Base-by-base conservation (phyloP, 345 rosid species). In the Toxicodendron radicans region DNA sequence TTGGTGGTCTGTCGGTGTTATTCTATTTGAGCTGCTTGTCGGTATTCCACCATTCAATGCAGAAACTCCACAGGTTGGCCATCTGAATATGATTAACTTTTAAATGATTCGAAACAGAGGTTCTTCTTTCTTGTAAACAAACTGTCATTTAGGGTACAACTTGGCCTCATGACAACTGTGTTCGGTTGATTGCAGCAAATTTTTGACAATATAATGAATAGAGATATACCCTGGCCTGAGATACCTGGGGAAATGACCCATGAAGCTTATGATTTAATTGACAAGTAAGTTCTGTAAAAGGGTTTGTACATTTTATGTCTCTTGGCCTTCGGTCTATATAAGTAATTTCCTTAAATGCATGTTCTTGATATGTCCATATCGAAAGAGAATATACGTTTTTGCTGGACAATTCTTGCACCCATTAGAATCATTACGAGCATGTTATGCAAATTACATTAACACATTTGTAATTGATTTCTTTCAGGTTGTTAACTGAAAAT, bases 1-100 rank as follows among this genome's bases (percentile, higher is more conserved):
- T 84, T 93, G 99, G 99, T 95, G 99, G 99, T 95, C 99, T 52
- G 95, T 93, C 27, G 99, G 99, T 54, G 74, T 95, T 64, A 90
- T 93, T 83, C 96, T 93, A 58, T 95, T 85, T 82, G 98, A 95
- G 87, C 51, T 95, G 83, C 91, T 95, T 48, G 95, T 93, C 10
- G 98, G 99, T 46, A 79, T 93, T 53, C 98, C 99, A 52, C 98
- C 98, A 66, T 95, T 95, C 84, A 93, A 93, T 84, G 98, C 98
- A 71, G 90, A 84, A 84, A 83, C 87, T 76, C 97, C 98, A 60
- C 99, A 91, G 90, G 98, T 93, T 76, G 16, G 82, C 59, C 69
- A 68, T 49, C 64, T 58, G 35, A 59, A 32, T 53, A 32, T n/a
- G 4, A 59, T n/a, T 48, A 6, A 17, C 41, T 54, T 62, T 38